These are phyloP conservation scores for Sporisorium reilianum DNA, from an alignment of 1,284 basidiomycete species.

Conservation along the genomic window DNA sequence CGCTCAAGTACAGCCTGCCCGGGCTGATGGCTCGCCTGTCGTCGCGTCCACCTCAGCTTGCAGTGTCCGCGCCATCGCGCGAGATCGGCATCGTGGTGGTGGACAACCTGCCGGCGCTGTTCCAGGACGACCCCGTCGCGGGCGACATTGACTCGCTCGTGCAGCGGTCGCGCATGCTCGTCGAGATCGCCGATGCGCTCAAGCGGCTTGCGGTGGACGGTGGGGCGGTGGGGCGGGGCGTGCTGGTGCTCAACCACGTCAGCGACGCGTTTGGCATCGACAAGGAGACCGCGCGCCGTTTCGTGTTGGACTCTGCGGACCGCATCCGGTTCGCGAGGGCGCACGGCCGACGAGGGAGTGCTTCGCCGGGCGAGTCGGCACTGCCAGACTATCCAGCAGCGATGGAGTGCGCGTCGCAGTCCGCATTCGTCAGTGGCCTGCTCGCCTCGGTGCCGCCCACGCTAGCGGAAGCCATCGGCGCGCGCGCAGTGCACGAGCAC, in stretches of 20 bases:
- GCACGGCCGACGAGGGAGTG: neutral
- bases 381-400: conserved; percentile 19
- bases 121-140: conserved; percentile 54
- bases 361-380: neutral
- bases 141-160: conserved; percentile 30
- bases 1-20: conserved; percentile 55
- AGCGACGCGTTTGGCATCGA: conserved; percentile 57
- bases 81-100: conserved; percentile 47
- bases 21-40: conserved; percentile 30
- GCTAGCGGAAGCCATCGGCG: conserved; percentile 21
- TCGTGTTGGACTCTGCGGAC: conserved; percentile 28
- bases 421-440: conserved; percentile 32
- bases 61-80: neutral
- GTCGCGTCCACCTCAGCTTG: neutral
- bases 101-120: conserved; percentile 55
- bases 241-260: conserved; percentile 60
- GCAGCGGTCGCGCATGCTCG: conserved; percentile 38
- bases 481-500: neutral
- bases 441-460: conserved; percentile 35
- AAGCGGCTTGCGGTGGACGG: conserved; percentile 26
- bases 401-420: conserved; percentile 29
- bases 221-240: conserved; percentile 7
- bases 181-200: conserved; percentile 46
- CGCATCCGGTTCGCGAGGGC: conserved; percentile 2
- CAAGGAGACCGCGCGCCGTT: conserved; percentile 34